Evolutionary conservation across 805 yeast genomes (phyloP), one percentile per base, ranked within the genome.

Genomic region (Suhomyces xylopsoci): DNA sequence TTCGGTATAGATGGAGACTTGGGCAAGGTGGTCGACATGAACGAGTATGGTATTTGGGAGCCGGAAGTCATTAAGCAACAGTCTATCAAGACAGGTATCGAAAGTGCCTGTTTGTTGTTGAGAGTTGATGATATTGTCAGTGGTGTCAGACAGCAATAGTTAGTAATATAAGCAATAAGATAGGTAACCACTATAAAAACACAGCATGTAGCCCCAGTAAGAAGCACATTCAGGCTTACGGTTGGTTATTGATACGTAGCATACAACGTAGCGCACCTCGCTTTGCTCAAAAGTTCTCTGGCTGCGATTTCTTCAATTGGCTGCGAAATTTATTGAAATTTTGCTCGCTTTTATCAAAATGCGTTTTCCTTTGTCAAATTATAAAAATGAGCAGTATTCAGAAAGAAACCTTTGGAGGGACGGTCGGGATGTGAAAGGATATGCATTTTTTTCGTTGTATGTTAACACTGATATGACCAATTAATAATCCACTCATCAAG

Each of bases 1-100:
- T 88, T 78, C 71, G 99, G 99, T 66, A 84, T 94, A 54, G 96
- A 94, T 68, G 99, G 99, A 59, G 97, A 93, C 60, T 77, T 80
- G 54, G 99, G 99, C 59, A 90, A 88, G 73, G 81, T 94, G 53
- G 97, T 89, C 25, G 97, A 94, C 68, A 94, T 94, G 99, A 83
- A 87, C 58, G 87, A 83, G 26, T 93, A 91, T 70, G 99, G 99
- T 26, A 87, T 94, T 58, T 94, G 99, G 99, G 99, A 94, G 76
- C 99, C 99, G 17, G 97, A 93, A 76, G 97, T 90, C 48, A 90
- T 94, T 72, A 94, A 94, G 75, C 96, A 89, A 68, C 99, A 94
- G 77, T 87, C 96, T 58, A 87, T 93, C 60, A 94, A 94, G 78
- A 94, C 99, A n/a, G 97, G 96, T 34, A 88, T 94, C 58, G 99